Evolutionary conservation across 495 filamentous ascomycete species (phyloP).

Genomic region (Penicillium bialowiezense): DNA sequence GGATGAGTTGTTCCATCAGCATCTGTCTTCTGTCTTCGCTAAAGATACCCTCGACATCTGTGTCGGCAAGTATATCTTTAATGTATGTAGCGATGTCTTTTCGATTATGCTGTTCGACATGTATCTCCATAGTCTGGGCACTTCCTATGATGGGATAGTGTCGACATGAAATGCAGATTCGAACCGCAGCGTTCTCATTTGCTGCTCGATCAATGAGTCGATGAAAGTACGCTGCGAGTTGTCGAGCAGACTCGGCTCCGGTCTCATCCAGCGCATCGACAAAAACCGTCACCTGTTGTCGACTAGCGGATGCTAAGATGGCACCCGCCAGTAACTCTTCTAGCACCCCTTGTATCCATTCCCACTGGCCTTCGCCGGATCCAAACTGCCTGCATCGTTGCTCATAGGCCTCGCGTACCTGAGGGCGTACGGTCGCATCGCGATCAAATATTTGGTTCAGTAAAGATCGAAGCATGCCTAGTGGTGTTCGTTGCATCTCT

Average conservation of each 20-base stretch:
- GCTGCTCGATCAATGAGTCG: background rate
- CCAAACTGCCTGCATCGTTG: constrained; percentile 11
- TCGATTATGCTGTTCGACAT: constrained; percentile 6
- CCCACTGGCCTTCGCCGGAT: constrained; percentile 5
- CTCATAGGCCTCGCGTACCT: constrained; percentile 7
- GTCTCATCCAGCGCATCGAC: constrained; percentile 24
- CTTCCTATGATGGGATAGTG: constrained; percentile 9
- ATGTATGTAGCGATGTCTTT: constrained; percentile 8
- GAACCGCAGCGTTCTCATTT: background rate
- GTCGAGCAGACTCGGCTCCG: constrained; percentile 9
- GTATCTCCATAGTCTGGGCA: background rate
- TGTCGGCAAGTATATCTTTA: constrained; percentile 1
- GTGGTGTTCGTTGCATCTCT: constrained; percentile 4
- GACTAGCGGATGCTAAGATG: constrained; percentile 6
- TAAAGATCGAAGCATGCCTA: constrained; percentile 13
- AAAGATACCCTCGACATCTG: background rate
- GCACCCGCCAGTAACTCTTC: constrained; percentile 7
- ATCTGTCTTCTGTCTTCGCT: background rate
- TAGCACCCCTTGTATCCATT: constrained; percentile 12
- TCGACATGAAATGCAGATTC: constrained; percentile 17
- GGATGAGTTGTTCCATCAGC: constrained; percentile 2
- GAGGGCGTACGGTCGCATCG: background rate
- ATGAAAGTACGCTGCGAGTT: constrained; percentile 10
- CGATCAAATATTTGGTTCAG: constrained; percentile 4
- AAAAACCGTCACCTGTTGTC: constrained; percentile 7